Base-by-base conservation (phyloP, 768 basidiomycete species). In the Rhodotorula toruloides region DNA sequence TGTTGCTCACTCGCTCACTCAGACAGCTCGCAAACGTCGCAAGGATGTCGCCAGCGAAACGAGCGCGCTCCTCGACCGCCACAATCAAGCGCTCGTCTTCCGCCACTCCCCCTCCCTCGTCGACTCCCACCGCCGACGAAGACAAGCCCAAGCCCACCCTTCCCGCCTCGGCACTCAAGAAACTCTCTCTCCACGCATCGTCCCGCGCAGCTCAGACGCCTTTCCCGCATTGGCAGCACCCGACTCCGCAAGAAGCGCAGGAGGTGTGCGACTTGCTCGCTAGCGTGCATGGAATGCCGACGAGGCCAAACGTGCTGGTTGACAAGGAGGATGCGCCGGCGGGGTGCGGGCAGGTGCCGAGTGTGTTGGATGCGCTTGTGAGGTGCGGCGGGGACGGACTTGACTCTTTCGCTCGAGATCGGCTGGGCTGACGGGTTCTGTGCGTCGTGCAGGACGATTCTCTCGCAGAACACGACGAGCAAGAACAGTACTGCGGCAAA, bases 281-380 rank as follows among this genome's bases (percentile, higher is more conserved):
- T 4, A 62, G 49, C 14, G 71, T 71, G 22, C 73, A 75, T 50
- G 70, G 73, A 7, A 19, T 65, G 29, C 74, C 74, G 3, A 22
- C 9, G n/a, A 31, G 74, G 36, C 73, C 74, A 0, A 47, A 17
- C 0, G 48, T 60, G 27, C 56, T 75, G 7, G 68, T 66, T 6
- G 68, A 73, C 48, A 32, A 32, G 19, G 66, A 61, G 21, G 63
- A 63, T 8, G 62, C 43, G 11, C 56, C 58, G 4, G 74, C 74
- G 0, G 73, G 73, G 8, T 75, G 74, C 36, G 74, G 74, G 0
- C 31, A 53, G 22, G 68, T 70, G 1, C 71, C 74, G 17, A 55
- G 53, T 16, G 74, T 75, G 3, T 57, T 73, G 39, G 73, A 74
- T n/a, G 72, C 74, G 25, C 53, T 73, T 16, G 50, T 73, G 4